These are phyloP conservation scores for Fusarium ambrosium DNA, from an alignment of 2,329 filamentous ascomycete genomes.

Conservation along the genomic window DNA sequence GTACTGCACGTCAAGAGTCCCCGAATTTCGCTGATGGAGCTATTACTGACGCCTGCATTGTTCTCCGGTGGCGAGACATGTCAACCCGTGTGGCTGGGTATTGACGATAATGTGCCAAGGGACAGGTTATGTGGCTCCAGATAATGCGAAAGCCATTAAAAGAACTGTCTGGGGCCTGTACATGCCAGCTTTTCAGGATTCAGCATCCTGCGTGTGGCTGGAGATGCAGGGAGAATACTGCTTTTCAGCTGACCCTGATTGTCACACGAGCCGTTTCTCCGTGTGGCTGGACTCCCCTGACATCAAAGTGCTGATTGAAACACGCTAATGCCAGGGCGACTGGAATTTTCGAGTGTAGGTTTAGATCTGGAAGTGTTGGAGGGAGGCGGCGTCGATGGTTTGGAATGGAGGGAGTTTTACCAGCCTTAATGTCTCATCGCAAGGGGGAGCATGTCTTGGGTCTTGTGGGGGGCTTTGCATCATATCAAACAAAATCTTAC, in stretches of 20 bases:
- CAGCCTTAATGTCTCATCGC: conserved; percentile 36
- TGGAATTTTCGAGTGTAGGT: conserved; percentile 16
- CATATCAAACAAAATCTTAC: too few species aligned
- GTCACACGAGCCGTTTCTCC: not conserved
- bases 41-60: conserved; percentile 25
- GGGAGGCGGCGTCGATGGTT: conserved; percentile 16
- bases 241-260: not conserved
- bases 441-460: not conserved
- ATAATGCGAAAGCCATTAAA: conserved; percentile 21
- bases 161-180: not conserved
- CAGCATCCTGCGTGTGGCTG: conserved; percentile 9
- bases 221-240: conserved; percentile 23
- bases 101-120: not conserved
- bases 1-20: not conserved
- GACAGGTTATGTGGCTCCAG: not conserved
- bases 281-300: conserved; percentile 11
- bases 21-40: not conserved
- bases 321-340: not conserved
- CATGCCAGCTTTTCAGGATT: conserved; percentile 9
- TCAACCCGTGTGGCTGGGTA: conserved; percentile 29
- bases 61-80: conserved; percentile 21
- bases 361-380: conserved; percentile 12
- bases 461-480: not conserved
- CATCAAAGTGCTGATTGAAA: conserved; percentile 8
- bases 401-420: conserved; percentile 39